phyloP scores from a whole-genome alignment of 148 eudicot species.

The Persicaria maculosa region DNA sequence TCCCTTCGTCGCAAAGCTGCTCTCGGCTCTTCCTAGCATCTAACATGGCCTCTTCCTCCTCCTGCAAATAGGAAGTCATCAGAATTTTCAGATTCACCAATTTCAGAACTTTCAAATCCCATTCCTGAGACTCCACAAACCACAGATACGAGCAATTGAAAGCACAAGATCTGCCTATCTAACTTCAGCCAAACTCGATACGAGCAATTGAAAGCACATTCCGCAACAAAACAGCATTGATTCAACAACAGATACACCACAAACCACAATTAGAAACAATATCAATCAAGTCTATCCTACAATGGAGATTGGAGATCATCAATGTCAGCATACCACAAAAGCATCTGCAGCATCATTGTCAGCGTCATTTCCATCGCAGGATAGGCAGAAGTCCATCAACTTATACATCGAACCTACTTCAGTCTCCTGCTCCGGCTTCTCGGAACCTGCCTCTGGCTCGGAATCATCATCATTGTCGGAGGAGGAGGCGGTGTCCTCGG shows the following conservation, averaged over 20 bases:
- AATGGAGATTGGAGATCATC: no score
- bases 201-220: neutral
- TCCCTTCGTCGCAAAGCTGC: slow-evolving; percentile 33
- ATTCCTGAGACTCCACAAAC: no score
- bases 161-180: neutral
- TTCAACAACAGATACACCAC: neutral
- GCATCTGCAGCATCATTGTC: neutral
- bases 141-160: neutral
- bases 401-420: neutral
- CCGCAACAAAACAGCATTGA: no score
- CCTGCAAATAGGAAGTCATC: slow-evolving; percentile 25
- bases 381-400: neutral
- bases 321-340: neutral
- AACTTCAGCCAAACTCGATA: neutral
- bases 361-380: neutral
- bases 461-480: neutral
- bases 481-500: slow-evolving; percentile 22
- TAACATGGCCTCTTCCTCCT: slow-evolving; percentile 9
- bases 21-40: slow-evolving; percentile 9
- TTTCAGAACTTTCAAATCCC: no score
- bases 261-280: no score
- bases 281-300: no score
- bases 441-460: neutral
- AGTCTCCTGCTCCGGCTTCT: neutral
- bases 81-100: slow-evolving; percentile 32